Percentiles rank a stretch among this genome's conserved stretches.
These are phyloP conservation scores for Rhodocollybia butyracea DNA, from an alignment of 768 basidiomycete genomes.

Conservation along the genomic window DNA sequence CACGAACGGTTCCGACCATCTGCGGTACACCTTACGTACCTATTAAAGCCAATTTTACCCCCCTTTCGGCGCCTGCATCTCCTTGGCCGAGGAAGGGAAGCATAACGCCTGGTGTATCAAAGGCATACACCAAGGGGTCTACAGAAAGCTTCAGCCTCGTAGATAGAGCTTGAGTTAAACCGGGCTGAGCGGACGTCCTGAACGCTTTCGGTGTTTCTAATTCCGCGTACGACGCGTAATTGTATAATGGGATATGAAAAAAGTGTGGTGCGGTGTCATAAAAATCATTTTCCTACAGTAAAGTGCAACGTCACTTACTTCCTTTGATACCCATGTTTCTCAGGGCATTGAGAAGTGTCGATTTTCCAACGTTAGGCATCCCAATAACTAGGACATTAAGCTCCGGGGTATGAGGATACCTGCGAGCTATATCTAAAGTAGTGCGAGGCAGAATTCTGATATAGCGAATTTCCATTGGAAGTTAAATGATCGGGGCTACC, in stretches of 20 bases:
- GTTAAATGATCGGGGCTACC: slow-evolving; percentile 27
- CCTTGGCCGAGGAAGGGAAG: slow-evolving; percentile 90
- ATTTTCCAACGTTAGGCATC: slow-evolving; percentile 99
- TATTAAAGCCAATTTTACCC: slow-evolving; percentile 89
- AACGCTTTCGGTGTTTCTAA: slow-evolving; percentile 84
- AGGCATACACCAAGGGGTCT: slow-evolving; percentile 85
- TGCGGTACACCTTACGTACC: slow-evolving; percentile 51
- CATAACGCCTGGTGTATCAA: slow-evolving; percentile 97
- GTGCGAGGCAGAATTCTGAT: background rate
- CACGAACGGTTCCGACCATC: slow-evolving; percentile 1
- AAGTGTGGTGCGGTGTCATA: background rate
- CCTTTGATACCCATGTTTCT: slow-evolving; percentile 84
- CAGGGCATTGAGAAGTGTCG: slow-evolving; percentile 87
- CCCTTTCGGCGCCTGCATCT: slow-evolving; percentile 81
- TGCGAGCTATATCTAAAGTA: slow-evolving; percentile 33
- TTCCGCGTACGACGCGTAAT: background rate
- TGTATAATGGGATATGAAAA: background rate
- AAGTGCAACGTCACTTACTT: slow-evolving; percentile 48
- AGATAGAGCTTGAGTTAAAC: slow-evolving; percentile 85
- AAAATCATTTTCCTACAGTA: background rate
- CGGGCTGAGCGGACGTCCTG: slow-evolving; percentile 84
- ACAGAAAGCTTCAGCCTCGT: slow-evolving; percentile 83
- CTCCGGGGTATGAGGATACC: slow-evolving; percentile 67
- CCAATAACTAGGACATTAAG: slow-evolving; percentile 91
- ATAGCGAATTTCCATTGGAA: background rate